Conservation (phyloP, 2,329 filamentous ascomycete species). For the Penicillium occitanis region DNA sequence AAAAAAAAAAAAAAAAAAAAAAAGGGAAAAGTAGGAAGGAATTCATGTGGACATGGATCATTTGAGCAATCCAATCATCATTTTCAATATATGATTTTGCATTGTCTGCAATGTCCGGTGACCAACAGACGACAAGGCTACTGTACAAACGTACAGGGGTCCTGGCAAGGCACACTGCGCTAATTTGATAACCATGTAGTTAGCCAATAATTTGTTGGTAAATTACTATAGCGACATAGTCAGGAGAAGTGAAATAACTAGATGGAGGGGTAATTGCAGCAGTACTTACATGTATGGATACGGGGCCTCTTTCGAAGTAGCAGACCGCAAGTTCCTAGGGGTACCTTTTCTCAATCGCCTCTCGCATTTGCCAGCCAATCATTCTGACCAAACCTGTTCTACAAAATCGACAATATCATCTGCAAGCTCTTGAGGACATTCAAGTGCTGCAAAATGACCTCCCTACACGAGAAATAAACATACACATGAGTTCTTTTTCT, state of each 20-base stretch:
- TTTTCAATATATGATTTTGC: background rate
- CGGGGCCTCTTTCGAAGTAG: background rate
- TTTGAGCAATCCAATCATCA: background rate
- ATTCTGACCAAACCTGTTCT: conserved; percentile 30
- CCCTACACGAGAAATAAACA: conserved; percentile 33
- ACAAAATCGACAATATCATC: conserved; percentile 44
- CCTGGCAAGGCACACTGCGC: background rate
- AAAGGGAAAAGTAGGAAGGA: background rate
- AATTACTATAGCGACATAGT: background rate
- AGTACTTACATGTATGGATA: background rate
- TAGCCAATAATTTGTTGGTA: background rate
- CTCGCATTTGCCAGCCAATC: background rate
- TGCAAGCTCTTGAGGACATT: conserved; percentile 46
- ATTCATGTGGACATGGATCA: background rate
- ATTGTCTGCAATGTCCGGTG: background rate
- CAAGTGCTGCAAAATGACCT: conserved; percentile 55
- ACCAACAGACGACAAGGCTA: background rate
- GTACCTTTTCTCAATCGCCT: background rate
- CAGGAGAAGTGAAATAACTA: background rate
- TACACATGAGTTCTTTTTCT: background rate
- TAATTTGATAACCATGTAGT: background rate
- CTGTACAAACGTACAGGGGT: background rate
- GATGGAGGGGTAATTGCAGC: background rate
- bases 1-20: background rate
- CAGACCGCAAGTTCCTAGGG: background rate